These are phyloP conservation scores for Hypsizygus marmoreus DNA, from an alignment of 768 basidiomycete genomes.

Conservation along the genomic window DNA sequence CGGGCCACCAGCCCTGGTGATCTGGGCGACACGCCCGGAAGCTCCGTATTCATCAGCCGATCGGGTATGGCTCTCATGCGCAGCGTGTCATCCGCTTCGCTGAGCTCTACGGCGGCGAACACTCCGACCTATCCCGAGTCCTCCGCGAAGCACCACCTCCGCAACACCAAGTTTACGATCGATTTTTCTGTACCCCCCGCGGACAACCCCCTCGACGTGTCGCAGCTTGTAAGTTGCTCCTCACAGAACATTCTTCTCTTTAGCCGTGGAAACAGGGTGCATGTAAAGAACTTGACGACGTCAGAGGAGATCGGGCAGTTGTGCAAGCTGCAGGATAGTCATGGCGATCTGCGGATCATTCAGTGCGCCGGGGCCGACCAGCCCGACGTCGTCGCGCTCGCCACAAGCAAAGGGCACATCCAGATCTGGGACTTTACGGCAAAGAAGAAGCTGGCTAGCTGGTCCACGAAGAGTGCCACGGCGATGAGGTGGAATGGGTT, in stretches of 20 bases:
- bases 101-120: constrained; percentile 21
- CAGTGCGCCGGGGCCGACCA: constrained; percentile 37
- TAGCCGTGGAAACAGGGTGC: constrained; percentile 55
- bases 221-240: constrained; percentile 45
- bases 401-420: constrained; percentile 61
- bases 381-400: constrained; percentile 55
- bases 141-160: constrained; percentile 35
- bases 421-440: constrained; percentile 74
- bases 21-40: constrained; percentile 19
- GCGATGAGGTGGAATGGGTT: constrained; percentile 68
- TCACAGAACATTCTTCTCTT: constrained; percentile 46
- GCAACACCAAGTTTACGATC: constrained; percentile 33
- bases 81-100: constrained; percentile 33
- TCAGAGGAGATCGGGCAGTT: constrained; percentile 50
- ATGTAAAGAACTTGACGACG: constrained; percentile 46
- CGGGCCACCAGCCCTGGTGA: constrained; percentile 26
- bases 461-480: constrained; percentile 61
- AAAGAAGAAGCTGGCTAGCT: constrained; percentile 53
- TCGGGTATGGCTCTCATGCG: constrained; percentile 33
- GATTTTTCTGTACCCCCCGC: constrained; percentile 31
- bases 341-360: constrained; percentile 47
- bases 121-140: constrained; percentile 33
- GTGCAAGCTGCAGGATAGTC: constrained; percentile 47
- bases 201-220: constrained; percentile 7
- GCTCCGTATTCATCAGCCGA: constrained; percentile 25